phyloP scores from a whole-genome alignment of 2,329 filamentous ascomycete genomes.

The Chrysoporthe austroafricana region DNA sequence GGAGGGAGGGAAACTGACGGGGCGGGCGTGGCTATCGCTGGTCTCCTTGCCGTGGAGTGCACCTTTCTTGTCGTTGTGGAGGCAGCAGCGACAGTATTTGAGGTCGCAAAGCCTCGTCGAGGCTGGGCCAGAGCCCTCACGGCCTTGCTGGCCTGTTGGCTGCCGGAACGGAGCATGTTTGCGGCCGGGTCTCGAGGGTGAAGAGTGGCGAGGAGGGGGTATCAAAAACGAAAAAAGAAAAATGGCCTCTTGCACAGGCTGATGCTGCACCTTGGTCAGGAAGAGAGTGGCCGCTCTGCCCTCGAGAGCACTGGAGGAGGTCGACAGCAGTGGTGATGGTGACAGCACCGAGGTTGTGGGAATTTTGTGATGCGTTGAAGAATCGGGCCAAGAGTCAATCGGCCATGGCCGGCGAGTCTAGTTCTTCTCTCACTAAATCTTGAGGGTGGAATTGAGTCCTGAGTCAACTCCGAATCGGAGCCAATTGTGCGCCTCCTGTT shows the following conservation, averaged over 20 bases:
- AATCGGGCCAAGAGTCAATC: background rate
- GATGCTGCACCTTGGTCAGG: background rate
- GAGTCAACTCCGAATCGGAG: conserved; percentile 16
- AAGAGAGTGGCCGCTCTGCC: background rate
- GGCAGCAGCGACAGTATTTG: conserved; percentile 42
- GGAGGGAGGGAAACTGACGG: conserved; percentile 27
- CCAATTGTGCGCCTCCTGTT: conserved; percentile 12
- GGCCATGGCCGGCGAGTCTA: background rate
- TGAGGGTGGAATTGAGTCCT: conserved; percentile 7
- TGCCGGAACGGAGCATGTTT: conserved; percentile 51
- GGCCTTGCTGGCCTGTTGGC: conserved; percentile 52
- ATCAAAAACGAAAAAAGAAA: conserved; percentile 18
- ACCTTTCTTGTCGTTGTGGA: conserved; percentile 44
- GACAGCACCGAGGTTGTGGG: background rate
- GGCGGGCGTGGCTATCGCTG: conserved; percentile 36
- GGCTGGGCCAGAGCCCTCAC: conserved; percentile 38
- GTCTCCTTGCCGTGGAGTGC: conserved; percentile 48
- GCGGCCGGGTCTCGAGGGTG: conserved; percentile 20
- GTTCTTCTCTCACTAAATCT: background rate
- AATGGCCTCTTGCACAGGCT: background rate
- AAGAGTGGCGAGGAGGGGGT: conserved; percentile 18
- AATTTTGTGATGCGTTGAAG: background rate
- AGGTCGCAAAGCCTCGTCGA: conserved; percentile 47
- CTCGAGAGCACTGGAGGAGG: background rate
- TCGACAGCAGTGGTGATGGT: background rate